Conservation (phyloP, 768 basidiomycete species). For the Leccinum variicolor region DNA sequence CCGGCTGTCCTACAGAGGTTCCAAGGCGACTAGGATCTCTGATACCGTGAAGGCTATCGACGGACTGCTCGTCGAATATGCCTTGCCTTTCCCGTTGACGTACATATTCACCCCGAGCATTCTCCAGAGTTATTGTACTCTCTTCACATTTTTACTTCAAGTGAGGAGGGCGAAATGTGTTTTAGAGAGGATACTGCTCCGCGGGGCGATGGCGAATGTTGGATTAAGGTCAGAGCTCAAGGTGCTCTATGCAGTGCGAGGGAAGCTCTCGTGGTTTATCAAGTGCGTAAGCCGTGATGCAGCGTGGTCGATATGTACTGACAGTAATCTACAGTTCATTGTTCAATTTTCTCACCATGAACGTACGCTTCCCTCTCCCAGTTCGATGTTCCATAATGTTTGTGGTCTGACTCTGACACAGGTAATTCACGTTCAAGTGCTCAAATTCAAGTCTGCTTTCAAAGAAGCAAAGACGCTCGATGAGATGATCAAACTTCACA, state of each 20-base stretch:
- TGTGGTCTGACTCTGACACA: constrained; percentile 23
- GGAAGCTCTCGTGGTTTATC: constrained; percentile 79
- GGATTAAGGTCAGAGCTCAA: constrained; percentile 51
- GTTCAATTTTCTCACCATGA: constrained; percentile 68
- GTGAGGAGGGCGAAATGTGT: constrained; percentile 69
- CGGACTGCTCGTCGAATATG: constrained; percentile 72
- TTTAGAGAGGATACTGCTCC: constrained; percentile 66
- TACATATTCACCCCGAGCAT: constrained; percentile 66
- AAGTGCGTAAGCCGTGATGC: constrained; percentile 51
- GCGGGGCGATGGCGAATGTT: constrained; percentile 40
- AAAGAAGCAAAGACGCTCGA: constrained; percentile 60
- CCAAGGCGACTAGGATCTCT: constrained; percentile 40
- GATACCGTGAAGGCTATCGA: constrained; percentile 63
- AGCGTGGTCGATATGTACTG: neutral
- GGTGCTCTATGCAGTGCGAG: constrained; percentile 71
- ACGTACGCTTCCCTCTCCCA: constrained; percentile 43
- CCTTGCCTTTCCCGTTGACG: constrained; percentile 75
- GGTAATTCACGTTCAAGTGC: constrained; percentile 67
- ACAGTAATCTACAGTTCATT: constrained; percentile 44
- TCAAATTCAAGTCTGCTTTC: constrained; percentile 57
- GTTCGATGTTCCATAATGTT: too few relatives aligned
- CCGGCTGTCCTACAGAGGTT: constrained; percentile 64
- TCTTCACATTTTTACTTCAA: constrained; percentile 73
- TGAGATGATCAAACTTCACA: constrained; percentile 68
- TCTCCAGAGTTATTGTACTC: constrained; percentile 56